A percentile compares a stretch with the other conserved stretches of the same genome.
Evolutionary conservation across 176 grass and related monocot genomes (phyloP).

Genomic region (Cocos nucifera): DNA sequence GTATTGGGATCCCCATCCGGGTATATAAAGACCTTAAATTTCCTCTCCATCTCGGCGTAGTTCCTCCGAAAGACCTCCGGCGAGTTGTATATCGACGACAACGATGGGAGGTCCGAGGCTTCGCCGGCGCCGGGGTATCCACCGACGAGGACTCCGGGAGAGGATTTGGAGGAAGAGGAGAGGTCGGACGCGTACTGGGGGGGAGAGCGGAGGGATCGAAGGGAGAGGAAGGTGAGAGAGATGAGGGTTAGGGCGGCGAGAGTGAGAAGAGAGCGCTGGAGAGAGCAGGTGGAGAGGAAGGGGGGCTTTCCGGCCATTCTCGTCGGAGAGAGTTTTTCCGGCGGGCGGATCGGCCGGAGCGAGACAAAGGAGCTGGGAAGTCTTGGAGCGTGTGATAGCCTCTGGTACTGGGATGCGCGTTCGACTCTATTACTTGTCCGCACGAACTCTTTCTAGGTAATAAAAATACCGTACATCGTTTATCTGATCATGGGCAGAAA

Average conservation of each 20-base stretch:
- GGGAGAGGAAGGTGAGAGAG: conserved; percentile 38
- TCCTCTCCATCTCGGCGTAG: conserved; percentile 68
- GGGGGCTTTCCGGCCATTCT: conserved; percentile 47
- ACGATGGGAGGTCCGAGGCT: too few relatives aligned
- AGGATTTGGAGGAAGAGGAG: conserved; percentile 1
- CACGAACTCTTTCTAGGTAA: too few relatives aligned
- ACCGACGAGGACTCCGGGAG: too few relatives aligned
- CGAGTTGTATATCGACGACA: conserved; percentile 37
- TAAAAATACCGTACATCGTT: too few relatives aligned
- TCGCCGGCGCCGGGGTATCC: too few relatives aligned
- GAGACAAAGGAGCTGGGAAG: too few relatives aligned
- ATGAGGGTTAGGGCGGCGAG: conserved; percentile 32
- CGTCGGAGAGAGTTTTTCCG: neutral
- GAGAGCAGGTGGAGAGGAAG: conserved; percentile 1
- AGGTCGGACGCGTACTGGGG: conserved; percentile 3
- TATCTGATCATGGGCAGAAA: too few relatives aligned
- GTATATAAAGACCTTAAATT: conserved; percentile 77
- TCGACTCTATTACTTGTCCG: too few relatives aligned
- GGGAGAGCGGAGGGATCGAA: conserved; percentile 46
- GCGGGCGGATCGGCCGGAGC: too few relatives aligned
- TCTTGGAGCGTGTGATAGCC: too few relatives aligned
- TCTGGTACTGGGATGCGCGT: too few relatives aligned
- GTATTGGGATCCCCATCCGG: conserved; percentile 90
- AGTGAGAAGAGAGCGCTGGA: conserved; percentile 31
- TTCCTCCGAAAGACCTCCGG: conserved; percentile 35